phyloP scores from a whole-genome alignment of 2,329 filamentous ascomycete genomes.

The Gaeumannomyces sp. region DNA sequence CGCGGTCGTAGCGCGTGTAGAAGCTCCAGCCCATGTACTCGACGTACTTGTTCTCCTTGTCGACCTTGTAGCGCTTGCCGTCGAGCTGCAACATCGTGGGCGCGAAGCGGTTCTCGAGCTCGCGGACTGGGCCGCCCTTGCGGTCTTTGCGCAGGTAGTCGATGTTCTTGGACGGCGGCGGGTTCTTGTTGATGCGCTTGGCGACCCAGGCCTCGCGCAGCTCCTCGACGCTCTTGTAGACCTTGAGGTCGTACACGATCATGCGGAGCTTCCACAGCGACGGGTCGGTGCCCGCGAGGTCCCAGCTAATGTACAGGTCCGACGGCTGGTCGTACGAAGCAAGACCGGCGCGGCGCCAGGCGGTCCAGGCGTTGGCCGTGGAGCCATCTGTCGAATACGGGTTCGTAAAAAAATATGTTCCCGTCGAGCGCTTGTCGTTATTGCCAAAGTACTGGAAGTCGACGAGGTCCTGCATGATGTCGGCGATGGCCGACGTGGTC shows the following conservation, averaged over 20 bases:
- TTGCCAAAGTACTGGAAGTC: slow-evolving; percentile 28
- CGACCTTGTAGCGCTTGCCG: slow-evolving; percentile 36
- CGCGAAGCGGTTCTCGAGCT: slow-evolving; percentile 28
- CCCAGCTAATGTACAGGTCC: slow-evolving; percentile 38
- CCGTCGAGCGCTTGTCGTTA: slow-evolving; percentile 23
- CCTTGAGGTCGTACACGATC: slow-evolving; percentile 34
- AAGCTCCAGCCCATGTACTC: slow-evolving; percentile 49
- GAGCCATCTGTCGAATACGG: slow-evolving; percentile 34
- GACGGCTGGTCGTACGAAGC: slow-evolving; percentile 35
- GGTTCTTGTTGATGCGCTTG: slow-evolving; percentile 15
- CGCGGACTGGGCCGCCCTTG: slow-evolving; percentile 21
- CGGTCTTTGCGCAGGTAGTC: slow-evolving; percentile 27
- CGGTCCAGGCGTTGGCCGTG: slow-evolving; percentile 31
- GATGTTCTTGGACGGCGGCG: neutral
- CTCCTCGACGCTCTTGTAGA: slow-evolving; percentile 28
- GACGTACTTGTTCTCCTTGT: slow-evolving; percentile 38
- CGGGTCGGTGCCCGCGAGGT: slow-evolving; percentile 36
- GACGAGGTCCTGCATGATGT: slow-evolving; percentile 36
- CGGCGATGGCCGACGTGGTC: slow-evolving; percentile 26
- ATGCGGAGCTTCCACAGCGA: slow-evolving; percentile 35
- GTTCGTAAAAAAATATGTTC: slow-evolving; percentile 27
- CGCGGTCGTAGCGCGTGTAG: slow-evolving; percentile 38
- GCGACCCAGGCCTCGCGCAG: slow-evolving; percentile 31
- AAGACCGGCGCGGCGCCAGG: slow-evolving; percentile 34
- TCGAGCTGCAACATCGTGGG: slow-evolving; percentile 31